Percentiles rank a stretch among this genome's conserved stretches.
phyloP scores from a whole-genome alignment of 2,329 filamentous ascomycete genomes.

The Aspergillus quadricinctus region DNA sequence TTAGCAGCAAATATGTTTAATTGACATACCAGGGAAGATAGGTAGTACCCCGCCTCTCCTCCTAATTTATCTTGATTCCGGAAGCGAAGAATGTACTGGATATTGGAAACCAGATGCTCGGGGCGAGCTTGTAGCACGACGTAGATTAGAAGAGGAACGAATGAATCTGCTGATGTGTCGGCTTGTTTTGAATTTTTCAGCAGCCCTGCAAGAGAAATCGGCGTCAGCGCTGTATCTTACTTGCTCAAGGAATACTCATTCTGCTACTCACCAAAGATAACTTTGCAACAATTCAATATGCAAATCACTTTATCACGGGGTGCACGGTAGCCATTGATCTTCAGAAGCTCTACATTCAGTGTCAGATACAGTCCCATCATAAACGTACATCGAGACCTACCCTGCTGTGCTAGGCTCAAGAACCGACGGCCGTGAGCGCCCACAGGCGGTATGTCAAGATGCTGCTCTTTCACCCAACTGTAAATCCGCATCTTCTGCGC shows the following conservation, averaged over 20 bases:
- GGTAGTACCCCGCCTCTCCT: constrained; percentile 96
- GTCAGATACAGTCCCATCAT: constrained; percentile 18
- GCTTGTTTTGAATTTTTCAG: constrained; percentile 80
- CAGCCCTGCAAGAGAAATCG: constrained; percentile 53
- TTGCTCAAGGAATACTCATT: not conserved
- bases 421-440: constrained; percentile 86
- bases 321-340: constrained; percentile 96
- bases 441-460: constrained; percentile 84
- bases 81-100: constrained; percentile 96
- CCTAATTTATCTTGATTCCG: constrained; percentile 95
- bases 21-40: constrained; percentile 74
- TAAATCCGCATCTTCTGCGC: constrained; percentile 97
- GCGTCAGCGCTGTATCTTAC: not conserved
- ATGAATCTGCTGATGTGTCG: constrained; percentile 93
- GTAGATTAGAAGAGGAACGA: constrained; percentile 91
- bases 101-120: constrained; percentile 92
- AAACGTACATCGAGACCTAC: constrained; percentile 38
- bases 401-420: constrained; percentile 81
- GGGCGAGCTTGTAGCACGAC: constrained; percentile 93
- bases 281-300: constrained; percentile 97
- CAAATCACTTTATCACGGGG: constrained; percentile 98
- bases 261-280: constrained; percentile 74
- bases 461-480: constrained; percentile 86
- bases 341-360: constrained; percentile 67
- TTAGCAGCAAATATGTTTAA: not conserved